phyloP scores from a whole-genome alignment of 2,329 filamentous ascomycete genomes.

The Podosphaera xanthii region DNA sequence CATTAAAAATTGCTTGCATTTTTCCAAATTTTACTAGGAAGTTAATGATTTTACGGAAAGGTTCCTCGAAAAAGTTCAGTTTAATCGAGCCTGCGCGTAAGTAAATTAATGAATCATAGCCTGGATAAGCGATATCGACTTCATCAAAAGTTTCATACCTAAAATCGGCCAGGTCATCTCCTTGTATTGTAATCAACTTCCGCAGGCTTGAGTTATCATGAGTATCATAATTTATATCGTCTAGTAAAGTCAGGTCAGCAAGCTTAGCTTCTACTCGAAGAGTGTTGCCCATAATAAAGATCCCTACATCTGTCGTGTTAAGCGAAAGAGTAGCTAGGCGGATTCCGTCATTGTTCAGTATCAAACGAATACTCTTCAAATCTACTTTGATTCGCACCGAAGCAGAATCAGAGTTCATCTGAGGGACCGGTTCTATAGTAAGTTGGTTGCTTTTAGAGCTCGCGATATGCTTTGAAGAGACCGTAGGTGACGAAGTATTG shows the following conservation, averaged over 20 bases:
- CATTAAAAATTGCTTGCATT: slow-evolving; percentile 98
- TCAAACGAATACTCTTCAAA: slow-evolving; percentile 76
- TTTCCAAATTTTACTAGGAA: slow-evolving; percentile 98
- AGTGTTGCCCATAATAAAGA: slow-evolving; percentile 65
- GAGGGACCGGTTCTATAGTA: not conserved
- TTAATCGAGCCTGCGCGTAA: slow-evolving; percentile 87
- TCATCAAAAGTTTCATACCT: slow-evolving; percentile 89
- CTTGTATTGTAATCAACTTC: slow-evolving; percentile 80
- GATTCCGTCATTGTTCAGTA: slow-evolving; percentile 94
- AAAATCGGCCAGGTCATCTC: slow-evolving; percentile 88
- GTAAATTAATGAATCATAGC: slow-evolving; percentile 81
- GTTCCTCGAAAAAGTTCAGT: slow-evolving; percentile 90
- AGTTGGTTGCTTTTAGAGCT: slow-evolving; percentile 19
- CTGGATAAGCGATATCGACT: slow-evolving; percentile 51
- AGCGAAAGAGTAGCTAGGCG: slow-evolving; percentile 79
- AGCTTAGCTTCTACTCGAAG: slow-evolving; percentile 76
- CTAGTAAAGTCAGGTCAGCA: slow-evolving; percentile 69
- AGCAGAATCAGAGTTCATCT: slow-evolving; percentile 7
- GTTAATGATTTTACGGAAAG: slow-evolving; percentile 92
- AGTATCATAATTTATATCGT: slow-evolving; percentile 84
- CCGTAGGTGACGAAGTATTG: slow-evolving; percentile 24
- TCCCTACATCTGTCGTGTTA: slow-evolving; percentile 73
- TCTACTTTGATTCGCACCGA: slow-evolving; percentile 80
- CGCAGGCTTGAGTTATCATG: slow-evolving; percentile 59
- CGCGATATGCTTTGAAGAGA: slow-evolving; percentile 12